A percentile compares a stretch with the other conserved stretches of the same genome.
Evolutionary conservation across 768 basidiomycete species (phyloP).

Genomic region (Leccinum arenicola): DNA sequence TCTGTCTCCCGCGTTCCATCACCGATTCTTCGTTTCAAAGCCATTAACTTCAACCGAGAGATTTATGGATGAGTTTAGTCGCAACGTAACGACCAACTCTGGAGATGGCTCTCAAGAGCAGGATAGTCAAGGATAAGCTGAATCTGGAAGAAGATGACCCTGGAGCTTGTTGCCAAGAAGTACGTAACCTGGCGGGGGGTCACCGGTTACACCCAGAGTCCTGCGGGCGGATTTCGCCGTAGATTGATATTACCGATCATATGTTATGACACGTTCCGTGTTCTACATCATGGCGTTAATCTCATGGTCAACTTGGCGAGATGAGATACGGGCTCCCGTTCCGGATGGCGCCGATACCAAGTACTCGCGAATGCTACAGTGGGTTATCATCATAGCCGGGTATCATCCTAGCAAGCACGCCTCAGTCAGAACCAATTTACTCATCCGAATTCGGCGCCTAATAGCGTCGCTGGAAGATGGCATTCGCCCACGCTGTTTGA

Average conservation of each 20-base stretch:
- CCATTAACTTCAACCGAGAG: neutral
- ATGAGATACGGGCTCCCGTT: neutral
- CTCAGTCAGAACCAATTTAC: neutral
- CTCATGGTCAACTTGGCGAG: neutral
- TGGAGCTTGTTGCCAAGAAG: neutral
- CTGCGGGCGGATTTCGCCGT: neutral
- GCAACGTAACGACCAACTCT: neutral
- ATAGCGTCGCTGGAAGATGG: neutral
- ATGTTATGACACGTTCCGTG: neutral
- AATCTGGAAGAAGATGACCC: neutral
- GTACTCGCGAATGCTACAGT: neutral
- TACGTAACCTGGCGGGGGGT: neutral
- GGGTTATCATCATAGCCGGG: neutral
- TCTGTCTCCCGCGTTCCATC: neutral
- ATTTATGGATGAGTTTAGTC: neutral
- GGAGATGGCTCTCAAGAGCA: neutral
- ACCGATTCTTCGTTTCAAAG: neutral
- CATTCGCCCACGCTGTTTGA: neutral
- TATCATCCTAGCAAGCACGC: neutral
- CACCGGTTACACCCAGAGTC: neutral
- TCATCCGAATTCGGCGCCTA: neutral
- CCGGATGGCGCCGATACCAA: neutral
- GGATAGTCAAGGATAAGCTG: neutral
- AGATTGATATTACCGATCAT: neutral
- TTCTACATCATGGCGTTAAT: neutral